These are phyloP conservation scores for Pittosporum tobira DNA, from an alignment of 129 eudicot genomes.

Conservation along the genomic window DNA sequence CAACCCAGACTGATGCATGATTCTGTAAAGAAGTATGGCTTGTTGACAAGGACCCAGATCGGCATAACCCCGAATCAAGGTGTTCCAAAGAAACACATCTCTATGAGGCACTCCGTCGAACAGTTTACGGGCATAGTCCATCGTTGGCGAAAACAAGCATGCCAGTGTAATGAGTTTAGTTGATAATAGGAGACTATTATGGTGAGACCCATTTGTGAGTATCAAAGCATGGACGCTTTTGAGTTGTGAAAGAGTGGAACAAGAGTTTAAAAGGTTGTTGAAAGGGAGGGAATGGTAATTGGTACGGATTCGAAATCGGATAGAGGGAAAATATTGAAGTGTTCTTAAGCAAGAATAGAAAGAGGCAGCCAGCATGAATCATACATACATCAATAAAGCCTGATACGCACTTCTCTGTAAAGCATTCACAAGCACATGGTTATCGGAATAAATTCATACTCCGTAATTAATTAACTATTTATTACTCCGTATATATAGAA, in stretches of 20 bases:
- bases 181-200: slow-evolving; percentile 5
- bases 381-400: background rate
- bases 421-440: too few species aligned
- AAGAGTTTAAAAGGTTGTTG: slow-evolving; percentile 22
- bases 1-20: slow-evolving; percentile 26
- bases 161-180: slow-evolving; percentile 26
- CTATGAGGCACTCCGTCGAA: slow-evolving; percentile 25
- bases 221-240: slow-evolving; percentile 30
- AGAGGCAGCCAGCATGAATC: slow-evolving; percentile 18
- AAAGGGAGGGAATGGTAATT: slow-evolving; percentile 16
- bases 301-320: background rate
- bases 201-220: slow-evolving; percentile 26
- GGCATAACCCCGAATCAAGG: slow-evolving; percentile 28
- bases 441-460: too few species aligned
- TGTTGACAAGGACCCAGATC: slow-evolving; percentile 29
- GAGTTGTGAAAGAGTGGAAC: slow-evolving; percentile 25
- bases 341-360: slow-evolving; percentile 10
- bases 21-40: slow-evolving; percentile 22
- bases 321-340: slow-evolving; percentile 2
- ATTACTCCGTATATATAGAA: too few species aligned
- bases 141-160: slow-evolving; percentile 14
- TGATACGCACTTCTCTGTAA: too few species aligned
- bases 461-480: too few species aligned
- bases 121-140: slow-evolving; percentile 38
- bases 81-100: slow-evolving; percentile 30